Evolutionary conservation across 1,284 basidiomycete genomes (phyloP).

Genomic region (Malassezia cuniculi): DNA sequence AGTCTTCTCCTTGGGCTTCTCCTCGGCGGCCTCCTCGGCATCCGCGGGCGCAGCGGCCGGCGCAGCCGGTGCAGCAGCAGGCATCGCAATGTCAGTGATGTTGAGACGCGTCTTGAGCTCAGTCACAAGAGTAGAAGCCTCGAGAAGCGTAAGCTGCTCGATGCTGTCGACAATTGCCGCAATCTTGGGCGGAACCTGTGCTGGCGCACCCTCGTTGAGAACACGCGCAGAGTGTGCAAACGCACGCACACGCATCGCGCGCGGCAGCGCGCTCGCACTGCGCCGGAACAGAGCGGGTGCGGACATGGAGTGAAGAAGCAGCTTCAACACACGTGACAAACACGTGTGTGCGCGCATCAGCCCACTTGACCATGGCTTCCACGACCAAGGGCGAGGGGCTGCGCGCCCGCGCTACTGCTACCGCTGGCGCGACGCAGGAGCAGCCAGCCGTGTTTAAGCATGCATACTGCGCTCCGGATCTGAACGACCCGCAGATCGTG

Average conservation of each 20-base stretch:
- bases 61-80: constrained; percentile 54
- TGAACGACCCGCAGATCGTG: constrained; percentile 40
- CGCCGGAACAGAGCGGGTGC: constrained; percentile 7
- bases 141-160: constrained; percentile 73
- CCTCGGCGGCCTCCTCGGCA: constrained; percentile 53
- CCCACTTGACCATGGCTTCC: constrained; percentile 6
- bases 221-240: constrained; percentile 4
- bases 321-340: no score
- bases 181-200: constrained; percentile 53
- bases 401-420: constrained; percentile 6
- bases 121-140: constrained; percentile 90
- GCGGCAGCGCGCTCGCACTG: constrained; percentile 4
- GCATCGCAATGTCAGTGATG: constrained; percentile 95
- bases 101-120: constrained; percentile 86
- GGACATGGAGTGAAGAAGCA: constrained; percentile 4
- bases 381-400: constrained; percentile 5
- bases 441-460: constrained; percentile 18
- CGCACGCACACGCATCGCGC: constrained; percentile 4
- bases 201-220: constrained; percentile 1
- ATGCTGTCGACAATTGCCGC: constrained; percentile 83
- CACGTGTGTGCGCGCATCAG: no score
- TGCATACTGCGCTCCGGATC: constrained; percentile 30
- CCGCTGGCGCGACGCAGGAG: background rate
- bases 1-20: constrained; percentile 98
- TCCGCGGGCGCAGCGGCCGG: constrained; percentile 49